These are phyloP conservation scores for Tulasnella calospora DNA, from an alignment of 768 basidiomycete genomes.

Conservation along the genomic window DNA sequence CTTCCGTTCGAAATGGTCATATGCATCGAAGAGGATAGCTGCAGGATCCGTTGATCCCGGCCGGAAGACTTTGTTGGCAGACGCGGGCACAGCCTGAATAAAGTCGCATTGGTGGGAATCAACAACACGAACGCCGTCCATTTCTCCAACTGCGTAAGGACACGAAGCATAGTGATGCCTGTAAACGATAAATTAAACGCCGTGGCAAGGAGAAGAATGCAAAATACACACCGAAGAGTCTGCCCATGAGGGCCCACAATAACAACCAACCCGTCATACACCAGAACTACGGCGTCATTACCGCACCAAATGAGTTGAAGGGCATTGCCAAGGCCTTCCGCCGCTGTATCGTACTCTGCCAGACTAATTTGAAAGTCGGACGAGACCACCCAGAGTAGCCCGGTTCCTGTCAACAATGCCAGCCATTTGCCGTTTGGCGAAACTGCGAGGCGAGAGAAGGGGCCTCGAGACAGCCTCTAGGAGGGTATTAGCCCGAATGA, in stretches of 20 bases:
- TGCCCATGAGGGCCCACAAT: constrained; percentile 93
- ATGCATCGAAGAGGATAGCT: constrained; percentile 88
- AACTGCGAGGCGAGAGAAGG: constrained; percentile 79
- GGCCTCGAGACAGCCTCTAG: constrained; percentile 75
- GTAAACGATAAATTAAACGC: constrained; percentile 24
- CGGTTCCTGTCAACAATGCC: constrained; percentile 68
- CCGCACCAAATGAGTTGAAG: constrained; percentile 91
- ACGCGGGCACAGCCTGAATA: constrained; percentile 85
- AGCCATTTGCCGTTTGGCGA: constrained; percentile 94
- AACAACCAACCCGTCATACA: constrained; percentile 70
- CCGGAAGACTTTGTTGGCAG: constrained; percentile 75
- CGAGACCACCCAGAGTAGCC: constrained; percentile 88
- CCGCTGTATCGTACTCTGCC: constrained; percentile 75
- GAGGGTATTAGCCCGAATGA: neutral
- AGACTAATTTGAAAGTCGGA: constrained; percentile 84
- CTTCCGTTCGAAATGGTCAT: constrained; percentile 76
- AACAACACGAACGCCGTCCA: constrained; percentile 84
- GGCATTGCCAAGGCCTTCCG: constrained; percentile 34
- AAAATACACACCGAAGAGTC: constrained; percentile 62
- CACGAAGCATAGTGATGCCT: constrained; percentile 79
- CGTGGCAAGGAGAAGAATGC: neutral
- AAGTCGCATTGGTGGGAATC: constrained; percentile 77
- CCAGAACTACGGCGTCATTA: constrained; percentile 85
- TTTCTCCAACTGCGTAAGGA: constrained; percentile 75
- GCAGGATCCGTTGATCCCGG: constrained; percentile 91